Percentiles rank a stretch among this genome's conserved stretches.
Conservation (phyloP, 495 filamentous ascomycete species). For the Hypoxylon fragiforme region DNA sequence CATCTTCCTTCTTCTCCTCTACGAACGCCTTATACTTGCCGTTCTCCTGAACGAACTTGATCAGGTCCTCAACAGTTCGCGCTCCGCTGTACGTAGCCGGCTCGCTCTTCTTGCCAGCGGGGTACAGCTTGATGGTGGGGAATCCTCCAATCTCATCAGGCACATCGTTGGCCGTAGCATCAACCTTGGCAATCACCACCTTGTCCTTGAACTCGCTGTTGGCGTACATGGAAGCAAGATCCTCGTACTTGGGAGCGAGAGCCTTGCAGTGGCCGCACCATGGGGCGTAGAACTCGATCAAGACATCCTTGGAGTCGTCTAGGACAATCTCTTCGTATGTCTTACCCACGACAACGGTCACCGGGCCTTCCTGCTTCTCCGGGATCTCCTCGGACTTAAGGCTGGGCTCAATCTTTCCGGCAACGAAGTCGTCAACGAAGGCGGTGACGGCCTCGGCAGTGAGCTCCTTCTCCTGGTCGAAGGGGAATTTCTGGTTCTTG, state of each 20-base stretch:
- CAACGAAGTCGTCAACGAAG: constrained; percentile 86
- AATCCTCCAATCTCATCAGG: constrained; percentile 97
- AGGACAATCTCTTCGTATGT: constrained; percentile 93
- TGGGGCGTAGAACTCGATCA: constrained; percentile 97
- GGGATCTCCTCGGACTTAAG: constrained; percentile 98
- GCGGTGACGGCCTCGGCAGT: constrained; percentile 72
- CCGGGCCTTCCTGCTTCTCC: constrained; percentile 89
- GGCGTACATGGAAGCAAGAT: constrained; percentile 81
- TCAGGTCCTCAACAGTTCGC: constrained; percentile 91
- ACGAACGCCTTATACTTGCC: constrained; percentile 78
- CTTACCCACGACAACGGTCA: constrained; percentile 88
- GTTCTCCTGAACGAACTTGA: constrained; percentile 91
- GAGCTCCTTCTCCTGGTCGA: constrained; percentile 80
- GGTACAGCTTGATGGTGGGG: constrained; percentile 99
- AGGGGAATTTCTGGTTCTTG: constrained; percentile 98
- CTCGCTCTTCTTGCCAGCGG: constrained; percentile 82
- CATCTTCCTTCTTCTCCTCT: constrained; percentile 55
- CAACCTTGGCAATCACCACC: constrained; percentile 95
- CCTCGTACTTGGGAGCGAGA: constrained; percentile 85
- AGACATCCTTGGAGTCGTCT: constrained; percentile 92
- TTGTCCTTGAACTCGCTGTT: constrained; percentile 73
- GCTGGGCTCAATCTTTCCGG: constrained; percentile 88
- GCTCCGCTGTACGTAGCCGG: constrained; percentile 86
- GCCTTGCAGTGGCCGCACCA: constrained; percentile 99
- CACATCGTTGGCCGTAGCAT: constrained; percentile 95